Conservation (phyloP, 106 monocot genomes). For the Dioscorea zingiberensis region DNA sequence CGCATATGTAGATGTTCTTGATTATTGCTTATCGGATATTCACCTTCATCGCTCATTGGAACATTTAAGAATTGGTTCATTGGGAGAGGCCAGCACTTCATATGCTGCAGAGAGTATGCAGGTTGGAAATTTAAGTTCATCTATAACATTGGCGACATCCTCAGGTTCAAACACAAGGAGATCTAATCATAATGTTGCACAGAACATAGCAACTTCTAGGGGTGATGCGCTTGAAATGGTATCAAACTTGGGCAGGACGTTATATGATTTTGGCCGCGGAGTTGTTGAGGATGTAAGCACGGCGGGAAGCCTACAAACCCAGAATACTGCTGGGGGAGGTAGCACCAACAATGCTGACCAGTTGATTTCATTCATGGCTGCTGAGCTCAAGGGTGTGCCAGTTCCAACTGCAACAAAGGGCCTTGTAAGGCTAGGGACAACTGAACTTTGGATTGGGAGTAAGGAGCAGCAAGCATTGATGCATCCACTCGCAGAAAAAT, state of each 20-base stretch:
- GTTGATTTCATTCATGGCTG: conserved; percentile 29
- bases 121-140: conserved; percentile 14
- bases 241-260: conserved; percentile 75
- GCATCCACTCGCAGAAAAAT: conserved; percentile 59
- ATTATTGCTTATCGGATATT: conserved; percentile 92
- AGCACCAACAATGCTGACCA: conserved; percentile 12
- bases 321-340: conserved; percentile 16
- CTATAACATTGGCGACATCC: conserved; percentile 10
- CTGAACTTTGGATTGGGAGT: conserved; percentile 82
- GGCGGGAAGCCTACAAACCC: conserved; percentile 30
- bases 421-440: conserved; percentile 56
- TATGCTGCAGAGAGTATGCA: conserved; percentile 10
- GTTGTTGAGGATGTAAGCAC: conserved; percentile 91
- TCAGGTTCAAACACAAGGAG: conserved; percentile 20
- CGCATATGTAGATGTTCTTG: conserved; percentile 82
- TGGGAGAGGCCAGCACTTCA: conserved; percentile 6
- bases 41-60: conserved; percentile 24
- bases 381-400: conserved; percentile 79
- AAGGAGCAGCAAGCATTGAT: conserved; percentile 81
- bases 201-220: conserved; percentile 19
- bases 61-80: conserved; percentile 12
- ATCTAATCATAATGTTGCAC: conserved; percentile 22
- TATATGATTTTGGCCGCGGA: conserved; percentile 93
- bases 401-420: conserved; percentile 76
- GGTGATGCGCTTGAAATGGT: conserved; percentile 85